Evolutionary conservation across 768 basidiomycete species (phyloP).

Genomic region (Tephrocybe sp.): DNA sequence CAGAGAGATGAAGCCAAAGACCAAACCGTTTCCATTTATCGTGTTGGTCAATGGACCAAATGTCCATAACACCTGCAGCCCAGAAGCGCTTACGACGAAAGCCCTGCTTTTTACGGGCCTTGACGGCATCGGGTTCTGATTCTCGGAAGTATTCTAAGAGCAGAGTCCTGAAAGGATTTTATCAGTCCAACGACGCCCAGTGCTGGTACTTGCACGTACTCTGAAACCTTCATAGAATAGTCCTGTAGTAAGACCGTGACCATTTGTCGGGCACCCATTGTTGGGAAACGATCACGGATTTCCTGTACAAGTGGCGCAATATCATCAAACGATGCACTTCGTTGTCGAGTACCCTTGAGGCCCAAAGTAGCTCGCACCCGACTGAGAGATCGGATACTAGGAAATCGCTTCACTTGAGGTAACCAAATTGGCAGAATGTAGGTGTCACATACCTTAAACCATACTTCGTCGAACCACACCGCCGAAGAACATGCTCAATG

Average conservation of each 20-base stretch:
- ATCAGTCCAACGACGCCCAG: no score
- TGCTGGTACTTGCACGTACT: slow-evolving; percentile 15
- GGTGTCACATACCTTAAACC: slow-evolving; percentile 7
- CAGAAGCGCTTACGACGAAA: slow-evolving; percentile 27
- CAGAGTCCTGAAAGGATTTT: background rate
- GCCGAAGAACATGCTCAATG: slow-evolving; percentile 12
- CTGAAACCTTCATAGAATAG: slow-evolving; percentile 17
- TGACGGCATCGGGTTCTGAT: slow-evolving; percentile 20
- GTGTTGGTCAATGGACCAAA: slow-evolving; percentile 39
- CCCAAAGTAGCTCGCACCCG: background rate
- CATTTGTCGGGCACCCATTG: slow-evolving; percentile 19
- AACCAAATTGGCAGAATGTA: no score
- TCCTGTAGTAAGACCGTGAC: slow-evolving; percentile 13
- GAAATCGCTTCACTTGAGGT: no score
- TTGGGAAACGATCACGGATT: slow-evolving; percentile 13
- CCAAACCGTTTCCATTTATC: slow-evolving; percentile 43
- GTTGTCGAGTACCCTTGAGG: slow-evolving; percentile 8
- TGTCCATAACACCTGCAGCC: slow-evolving; percentile 38
- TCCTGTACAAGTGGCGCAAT: slow-evolving; percentile 1
- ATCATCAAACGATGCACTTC: slow-evolving; percentile 3
- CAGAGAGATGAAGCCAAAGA: slow-evolving; percentile 27
- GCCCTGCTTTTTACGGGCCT: background rate
- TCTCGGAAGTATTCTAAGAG: background rate
- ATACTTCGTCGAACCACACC: slow-evolving; percentile 7
- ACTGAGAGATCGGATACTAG: background rate